phyloP scores from a whole-genome alignment of 257 asterid genomes.

The Voacanga thouarsii region DNA sequence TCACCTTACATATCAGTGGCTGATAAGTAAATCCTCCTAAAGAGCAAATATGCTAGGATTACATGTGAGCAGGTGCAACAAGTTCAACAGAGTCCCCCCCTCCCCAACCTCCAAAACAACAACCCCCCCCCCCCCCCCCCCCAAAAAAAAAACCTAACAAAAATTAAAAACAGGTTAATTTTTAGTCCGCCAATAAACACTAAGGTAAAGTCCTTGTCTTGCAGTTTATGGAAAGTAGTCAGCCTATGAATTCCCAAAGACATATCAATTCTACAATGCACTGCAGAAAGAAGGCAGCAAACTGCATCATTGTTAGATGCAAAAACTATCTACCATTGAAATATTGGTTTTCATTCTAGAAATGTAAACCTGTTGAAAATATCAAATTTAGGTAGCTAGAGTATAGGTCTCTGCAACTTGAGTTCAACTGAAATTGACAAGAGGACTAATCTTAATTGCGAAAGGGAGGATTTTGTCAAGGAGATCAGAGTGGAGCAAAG shows the following conservation, averaged over 20 bases:
- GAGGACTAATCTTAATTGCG: neutral
- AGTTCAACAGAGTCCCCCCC: too few species aligned
- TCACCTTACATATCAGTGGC: neutral
- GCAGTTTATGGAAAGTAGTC: neutral
- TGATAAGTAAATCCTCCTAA: neutral
- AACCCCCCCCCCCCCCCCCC: too few species aligned
- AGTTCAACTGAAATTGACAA: neutral
- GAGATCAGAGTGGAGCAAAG: neutral
- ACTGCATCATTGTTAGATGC: neutral
- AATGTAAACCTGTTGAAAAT: neutral
- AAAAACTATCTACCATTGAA: neutral
- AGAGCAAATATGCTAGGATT: neutral
- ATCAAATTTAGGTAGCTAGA: neutral
- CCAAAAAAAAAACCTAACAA: too few species aligned
- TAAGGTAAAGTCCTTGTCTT: too few species aligned
- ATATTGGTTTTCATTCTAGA: neutral
- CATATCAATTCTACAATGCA: too few species aligned
- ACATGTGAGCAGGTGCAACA: neutral
- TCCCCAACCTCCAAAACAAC: too few species aligned
- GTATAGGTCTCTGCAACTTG: neutral
- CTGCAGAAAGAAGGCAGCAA: neutral
- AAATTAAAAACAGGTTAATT: too few species aligned
- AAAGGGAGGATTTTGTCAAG: neutral
- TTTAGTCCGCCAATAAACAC: too few species aligned
- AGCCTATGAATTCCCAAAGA: neutral